Percentiles rank a stretch among this genome's conserved stretches.
phyloP scores from a whole-genome alignment of 2,329 filamentous ascomycete species.

The Boeremia exigua region DNA sequence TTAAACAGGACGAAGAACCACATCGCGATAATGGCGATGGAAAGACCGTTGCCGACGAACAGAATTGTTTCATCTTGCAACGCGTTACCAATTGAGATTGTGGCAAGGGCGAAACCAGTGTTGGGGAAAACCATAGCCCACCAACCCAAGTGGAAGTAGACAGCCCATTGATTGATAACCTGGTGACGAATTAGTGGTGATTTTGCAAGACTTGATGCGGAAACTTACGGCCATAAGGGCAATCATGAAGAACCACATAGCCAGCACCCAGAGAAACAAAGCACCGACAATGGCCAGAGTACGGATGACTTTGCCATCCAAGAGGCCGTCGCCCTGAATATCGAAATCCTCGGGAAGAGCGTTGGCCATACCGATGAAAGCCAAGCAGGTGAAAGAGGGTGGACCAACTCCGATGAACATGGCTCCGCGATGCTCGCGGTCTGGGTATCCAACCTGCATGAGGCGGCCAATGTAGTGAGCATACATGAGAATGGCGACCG shows the following conservation, averaged over 20 bases:
- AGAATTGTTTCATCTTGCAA: slow-evolving; percentile 45
- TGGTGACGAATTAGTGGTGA: slow-evolving; percentile 32
- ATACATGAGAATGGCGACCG: slow-evolving; percentile 75
- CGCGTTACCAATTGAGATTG: slow-evolving; percentile 48
- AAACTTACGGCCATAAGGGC: slow-evolving; percentile 47
- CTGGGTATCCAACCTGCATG: slow-evolving; percentile 70
- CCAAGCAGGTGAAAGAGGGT: slow-evolving; percentile 73
- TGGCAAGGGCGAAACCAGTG: slow-evolving; percentile 52
- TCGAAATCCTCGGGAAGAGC: slow-evolving; percentile 56
- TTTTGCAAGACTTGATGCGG: no score
- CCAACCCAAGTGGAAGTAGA: slow-evolving; percentile 68
- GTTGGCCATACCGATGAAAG: slow-evolving; percentile 71
- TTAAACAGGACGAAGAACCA: slow-evolving; percentile 62
- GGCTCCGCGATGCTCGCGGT: slow-evolving; percentile 68
- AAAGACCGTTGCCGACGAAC: slow-evolving; percentile 55
- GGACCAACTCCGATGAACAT: slow-evolving; percentile 81
- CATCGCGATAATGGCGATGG: slow-evolving; percentile 58
- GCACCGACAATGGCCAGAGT: slow-evolving; percentile 57
- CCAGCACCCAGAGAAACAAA: slow-evolving; percentile 70
- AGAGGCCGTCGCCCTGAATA: slow-evolving; percentile 54
- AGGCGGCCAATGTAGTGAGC: slow-evolving; percentile 73
- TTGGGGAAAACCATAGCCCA: slow-evolving; percentile 63
- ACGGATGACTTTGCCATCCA: slow-evolving; percentile 53
- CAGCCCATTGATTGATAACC: slow-evolving; percentile 41
- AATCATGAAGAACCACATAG: slow-evolving; percentile 63